Evolutionary conservation across 2,329 filamentous ascomycete species (phyloP).

Genomic region (Verticillium isaacii): DNA sequence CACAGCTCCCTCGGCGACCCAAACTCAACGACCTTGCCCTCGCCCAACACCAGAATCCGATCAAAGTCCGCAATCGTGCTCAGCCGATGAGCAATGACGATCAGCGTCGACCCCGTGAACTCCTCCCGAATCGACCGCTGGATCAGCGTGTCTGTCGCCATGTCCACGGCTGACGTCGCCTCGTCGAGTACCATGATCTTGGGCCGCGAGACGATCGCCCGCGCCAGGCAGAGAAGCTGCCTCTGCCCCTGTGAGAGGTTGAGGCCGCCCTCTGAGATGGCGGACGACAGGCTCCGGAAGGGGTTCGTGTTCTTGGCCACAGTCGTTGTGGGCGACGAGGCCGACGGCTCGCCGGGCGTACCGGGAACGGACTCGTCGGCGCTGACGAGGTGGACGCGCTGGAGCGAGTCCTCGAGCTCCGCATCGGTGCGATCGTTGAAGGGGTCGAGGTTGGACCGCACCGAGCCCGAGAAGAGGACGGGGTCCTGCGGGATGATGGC

Average conservation of each 20-base stretch:
- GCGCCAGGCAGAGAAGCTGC: constrained; percentile 70
- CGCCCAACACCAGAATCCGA: constrained; percentile 65
- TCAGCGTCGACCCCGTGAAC: constrained; percentile 62
- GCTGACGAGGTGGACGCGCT: constrained; percentile 61
- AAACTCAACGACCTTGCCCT: constrained; percentile 64
- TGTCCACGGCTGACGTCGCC: constrained; percentile 74
- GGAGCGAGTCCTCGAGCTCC: constrained; percentile 64
- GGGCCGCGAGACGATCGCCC: constrained; percentile 65
- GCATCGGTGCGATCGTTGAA: constrained; percentile 66
- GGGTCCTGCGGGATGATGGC: constrained; percentile 80
- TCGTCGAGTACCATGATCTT: constrained; percentile 79
- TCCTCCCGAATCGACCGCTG: constrained; percentile 69
- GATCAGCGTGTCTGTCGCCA: constrained; percentile 69
- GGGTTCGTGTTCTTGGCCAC: constrained; percentile 55
- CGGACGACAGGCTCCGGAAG: constrained; percentile 57
- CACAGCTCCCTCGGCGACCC: constrained; percentile 60
- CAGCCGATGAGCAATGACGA: constrained; percentile 72
- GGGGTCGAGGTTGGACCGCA: constrained; percentile 73
- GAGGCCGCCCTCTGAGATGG: constrained; percentile 66
- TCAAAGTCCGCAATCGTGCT: constrained; percentile 77
- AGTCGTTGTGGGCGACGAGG: constrained; percentile 24
- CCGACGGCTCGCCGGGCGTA: constrained; percentile 35
- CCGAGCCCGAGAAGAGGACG: constrained; percentile 74
- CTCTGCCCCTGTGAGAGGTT: constrained; percentile 74
- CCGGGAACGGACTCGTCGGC: constrained; percentile 27